phyloP scores from a whole-genome alignment of 1,284 basidiomycete species.

The Cutaneotrichosporon cavernicola region DNA sequence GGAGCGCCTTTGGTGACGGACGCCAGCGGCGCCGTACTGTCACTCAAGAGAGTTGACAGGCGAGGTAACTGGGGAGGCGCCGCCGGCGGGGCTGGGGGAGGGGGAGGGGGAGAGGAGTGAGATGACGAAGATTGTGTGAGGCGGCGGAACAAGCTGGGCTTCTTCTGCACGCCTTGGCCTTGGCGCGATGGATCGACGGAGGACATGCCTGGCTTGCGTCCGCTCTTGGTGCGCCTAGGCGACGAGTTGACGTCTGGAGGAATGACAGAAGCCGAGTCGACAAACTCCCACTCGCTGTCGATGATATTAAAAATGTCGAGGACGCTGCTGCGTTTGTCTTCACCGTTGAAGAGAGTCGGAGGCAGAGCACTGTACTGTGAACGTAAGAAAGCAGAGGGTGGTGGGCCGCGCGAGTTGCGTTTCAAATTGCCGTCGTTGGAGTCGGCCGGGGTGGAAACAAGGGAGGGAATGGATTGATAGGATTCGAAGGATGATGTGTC shows the following conservation, averaged over 20 bases:
- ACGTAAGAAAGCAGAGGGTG: conserved; percentile 6
- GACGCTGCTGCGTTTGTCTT: conserved; percentile 21
- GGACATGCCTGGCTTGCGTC: conserved; percentile 18
- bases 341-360: conserved; percentile 18
- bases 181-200: conserved; percentile 11
- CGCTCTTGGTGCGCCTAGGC: conserved; percentile 2
- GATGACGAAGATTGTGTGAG: conserved; percentile 12
- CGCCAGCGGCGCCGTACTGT: background rate
- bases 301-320: conserved; percentile 14
- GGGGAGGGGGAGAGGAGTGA: conserved; percentile 4
- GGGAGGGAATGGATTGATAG: conserved; percentile 10
- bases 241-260: conserved; percentile 3
- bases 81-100: background rate
- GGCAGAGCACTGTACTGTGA: background rate
- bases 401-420: background rate
- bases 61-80: conserved; percentile 21
- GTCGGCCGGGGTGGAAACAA: conserved; percentile 6
- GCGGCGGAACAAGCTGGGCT: conserved; percentile 20
- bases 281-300: conserved; percentile 25
- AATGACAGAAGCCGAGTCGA: conserved; percentile 9
- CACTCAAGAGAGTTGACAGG: conserved; percentile 7
- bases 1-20: background rate
- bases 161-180: conserved; percentile 15
- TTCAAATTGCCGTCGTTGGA: background rate
- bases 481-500: conserved; percentile 1